These are phyloP conservation scores for Rubia yunnanensis DNA, from an alignment of 257 asterid genomes.

Conservation along the genomic window DNA sequence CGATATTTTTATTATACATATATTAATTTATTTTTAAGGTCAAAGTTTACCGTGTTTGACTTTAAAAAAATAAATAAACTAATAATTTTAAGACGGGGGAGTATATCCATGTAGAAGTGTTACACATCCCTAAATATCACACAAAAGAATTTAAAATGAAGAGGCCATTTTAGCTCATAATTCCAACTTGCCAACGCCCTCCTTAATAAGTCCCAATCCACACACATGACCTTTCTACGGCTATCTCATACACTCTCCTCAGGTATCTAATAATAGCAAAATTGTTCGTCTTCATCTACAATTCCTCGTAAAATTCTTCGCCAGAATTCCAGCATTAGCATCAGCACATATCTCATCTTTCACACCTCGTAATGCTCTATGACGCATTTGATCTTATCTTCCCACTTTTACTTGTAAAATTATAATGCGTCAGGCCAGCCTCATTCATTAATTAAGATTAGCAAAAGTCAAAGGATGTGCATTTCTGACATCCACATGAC, in stretches of 20 bases:
- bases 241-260: neutral
- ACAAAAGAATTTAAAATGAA: too few species aligned
- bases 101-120: too few species aligned
- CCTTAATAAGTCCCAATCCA: neutral
- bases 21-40: too few species aligned
- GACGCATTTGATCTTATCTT: neutral
- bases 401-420: neutral
- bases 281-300: neutral
- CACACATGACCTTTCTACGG: neutral
- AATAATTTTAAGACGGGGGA: too few species aligned
- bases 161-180: neutral
- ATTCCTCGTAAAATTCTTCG: neutral
- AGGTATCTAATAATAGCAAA: neutral
- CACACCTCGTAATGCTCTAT: neutral
- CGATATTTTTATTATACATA: too few species aligned
- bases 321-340: neutral
- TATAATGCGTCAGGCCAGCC: neutral
- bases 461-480: neutral
- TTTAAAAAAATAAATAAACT: too few species aligned
- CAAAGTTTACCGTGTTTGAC: too few species aligned
- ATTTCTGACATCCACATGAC: neutral
- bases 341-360: neutral
- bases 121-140: too few species aligned
- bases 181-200: conserved; percentile 7
- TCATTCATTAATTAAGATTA: too few species aligned